These are phyloP conservation scores for Calocybe cyanea DNA, from an alignment of 768 basidiomycete genomes.

Conservation along the genomic window DNA sequence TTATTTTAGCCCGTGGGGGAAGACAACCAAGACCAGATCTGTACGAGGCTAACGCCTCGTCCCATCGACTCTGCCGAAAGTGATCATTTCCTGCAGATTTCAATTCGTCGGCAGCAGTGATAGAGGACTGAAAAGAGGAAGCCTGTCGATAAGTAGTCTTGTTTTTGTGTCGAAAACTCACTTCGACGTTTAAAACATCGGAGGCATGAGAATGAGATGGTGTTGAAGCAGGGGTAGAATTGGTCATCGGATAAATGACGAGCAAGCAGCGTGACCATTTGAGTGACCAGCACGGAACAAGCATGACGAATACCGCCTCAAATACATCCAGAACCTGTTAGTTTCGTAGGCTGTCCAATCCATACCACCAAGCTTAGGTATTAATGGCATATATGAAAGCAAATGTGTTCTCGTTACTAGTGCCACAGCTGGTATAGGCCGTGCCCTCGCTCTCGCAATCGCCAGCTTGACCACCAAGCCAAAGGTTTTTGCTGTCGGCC, in stretches of 20 bases:
- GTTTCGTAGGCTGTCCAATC: too few species aligned
- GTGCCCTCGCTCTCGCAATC: conserved; percentile 48
- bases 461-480: conserved; percentile 44
- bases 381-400: conserved; percentile 13
- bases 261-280: too few species aligned
- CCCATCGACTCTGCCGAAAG: conserved; percentile 66
- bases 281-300: not conserved
- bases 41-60: conserved; percentile 69
- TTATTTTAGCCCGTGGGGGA: conserved; percentile 38
- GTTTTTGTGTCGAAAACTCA: conserved; percentile 3
- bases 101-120: conserved; percentile 52
- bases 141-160: not conserved
- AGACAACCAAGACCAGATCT: conserved; percentile 62
- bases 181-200: not conserved
- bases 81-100: conserved; percentile 75
- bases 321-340: too few species aligned
- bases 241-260: conserved; percentile 14
- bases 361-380: not conserved
- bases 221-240: conserved; percentile 9
- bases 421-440: conserved; percentile 56
- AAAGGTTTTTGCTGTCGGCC: conserved; percentile 46
- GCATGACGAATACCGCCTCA: too few species aligned
- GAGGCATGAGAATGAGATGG: not conserved
- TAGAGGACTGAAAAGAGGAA: conserved; percentile 30
- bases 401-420: conserved; percentile 29